Evolutionary conservation across 768 basidiomycete species (phyloP), one percentile per base, ranked within the genome.

Genomic region (Kwoniella sp.): DNA sequence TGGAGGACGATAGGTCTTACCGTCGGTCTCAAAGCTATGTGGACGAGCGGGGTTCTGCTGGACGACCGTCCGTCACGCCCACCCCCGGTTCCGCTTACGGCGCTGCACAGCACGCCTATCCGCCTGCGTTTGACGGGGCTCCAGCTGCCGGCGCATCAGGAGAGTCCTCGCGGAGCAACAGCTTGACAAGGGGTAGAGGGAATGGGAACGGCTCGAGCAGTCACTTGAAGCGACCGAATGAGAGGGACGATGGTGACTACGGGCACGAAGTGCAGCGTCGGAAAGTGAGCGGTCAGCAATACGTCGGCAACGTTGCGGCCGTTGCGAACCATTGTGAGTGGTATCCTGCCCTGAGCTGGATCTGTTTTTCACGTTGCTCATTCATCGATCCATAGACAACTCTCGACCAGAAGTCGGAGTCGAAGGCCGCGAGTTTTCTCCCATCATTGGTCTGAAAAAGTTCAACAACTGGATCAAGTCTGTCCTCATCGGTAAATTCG

Each of bases 391-490:
- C 28, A 20, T 59, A 95, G 93, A 99, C 75, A 98, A 99, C 73
- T 80, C 83, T 12, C 83, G 95, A 10, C 91, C 91, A 5, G 91
- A 99, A 53, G 86, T 93, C 9, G 90, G 89, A 50, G 82, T 89
- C 26, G 79, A 83, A 9, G 84, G 87, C 65, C 87, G 95, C 27
- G 80, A 81, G 59, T 83, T 86, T 15, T 96, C 92, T 5, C 89
- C 91, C 36, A 99, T 98, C 63, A 89, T 95, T 48, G 95, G 95
- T 31, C 81, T 99, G 48, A 96, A 95, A 75, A 86, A 81, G 70
- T 99, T 98, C 77, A 99, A 99, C 77, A 99, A 99, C 77, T 99
- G 95, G 95, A 86, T 98, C 63, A 99, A 99, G 74, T 90, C 89
- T 9, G 92, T 98, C 15, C 80, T 98, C 57, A 95, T 99, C 68